Conservation (phyloP, 2,329 filamentous ascomycete species). For the Colletotrichum lentis region DNA sequence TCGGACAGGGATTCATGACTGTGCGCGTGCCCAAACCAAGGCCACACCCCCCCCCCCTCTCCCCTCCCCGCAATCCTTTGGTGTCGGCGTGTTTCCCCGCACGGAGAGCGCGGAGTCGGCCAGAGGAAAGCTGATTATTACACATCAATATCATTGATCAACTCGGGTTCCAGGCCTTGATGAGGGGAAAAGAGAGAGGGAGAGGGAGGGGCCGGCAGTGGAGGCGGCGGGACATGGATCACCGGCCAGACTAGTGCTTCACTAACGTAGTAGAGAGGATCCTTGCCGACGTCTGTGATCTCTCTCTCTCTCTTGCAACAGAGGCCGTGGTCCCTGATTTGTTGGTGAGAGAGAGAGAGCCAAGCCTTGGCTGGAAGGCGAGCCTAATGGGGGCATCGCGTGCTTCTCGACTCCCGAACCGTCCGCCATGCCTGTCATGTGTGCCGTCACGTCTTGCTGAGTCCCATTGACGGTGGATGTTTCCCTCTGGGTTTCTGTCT, state of each 20-base stretch:
- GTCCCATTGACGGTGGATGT: conserved; percentile 5
- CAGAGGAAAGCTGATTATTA: conserved; percentile 4
- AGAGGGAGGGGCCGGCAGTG: conserved; percentile 2
- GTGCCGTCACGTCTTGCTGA: background rate
- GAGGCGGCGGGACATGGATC: background rate
- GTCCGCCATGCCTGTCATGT: background rate
- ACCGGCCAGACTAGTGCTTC: background rate
- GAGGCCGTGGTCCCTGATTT: background rate
- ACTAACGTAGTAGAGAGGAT: background rate
- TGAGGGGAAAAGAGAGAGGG: background rate
- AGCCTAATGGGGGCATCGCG: conserved; percentile 3
- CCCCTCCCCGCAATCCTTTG: conserved; percentile 19
- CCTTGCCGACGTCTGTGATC: background rate
- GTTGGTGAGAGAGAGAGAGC: background rate
- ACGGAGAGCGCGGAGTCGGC: conserved; percentile 7
- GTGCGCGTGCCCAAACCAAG: background rate
- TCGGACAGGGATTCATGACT: background rate
- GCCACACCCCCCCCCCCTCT: background rate
- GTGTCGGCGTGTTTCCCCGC: conserved; percentile 6
- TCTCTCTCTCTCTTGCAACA: no score
- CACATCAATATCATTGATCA: no score
- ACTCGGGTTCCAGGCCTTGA: background rate
- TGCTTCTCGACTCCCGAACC: background rate
- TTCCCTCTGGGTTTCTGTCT: background rate
- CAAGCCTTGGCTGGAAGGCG: background rate